phyloP scores from a whole-genome alignment of 1,139 yeast species.

The Wickerhamomyces sp. region DNA sequence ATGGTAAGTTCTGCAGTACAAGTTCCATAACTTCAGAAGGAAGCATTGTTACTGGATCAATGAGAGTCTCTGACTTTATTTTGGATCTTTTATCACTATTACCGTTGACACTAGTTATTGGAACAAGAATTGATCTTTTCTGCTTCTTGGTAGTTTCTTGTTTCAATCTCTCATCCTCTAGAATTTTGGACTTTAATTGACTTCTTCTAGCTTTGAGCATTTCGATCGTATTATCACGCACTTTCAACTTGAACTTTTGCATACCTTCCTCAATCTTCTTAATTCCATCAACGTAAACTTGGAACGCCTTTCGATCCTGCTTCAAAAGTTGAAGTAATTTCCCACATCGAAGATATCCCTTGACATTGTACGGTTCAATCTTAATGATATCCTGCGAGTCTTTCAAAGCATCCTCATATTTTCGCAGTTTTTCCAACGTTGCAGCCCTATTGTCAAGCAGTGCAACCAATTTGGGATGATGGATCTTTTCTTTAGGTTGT shows the following conservation, averaged over 20 bases:
- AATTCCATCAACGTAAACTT: slow-evolving; percentile 39
- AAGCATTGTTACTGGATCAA: slow-evolving; percentile 10
- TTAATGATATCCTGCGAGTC: slow-evolving; percentile 41
- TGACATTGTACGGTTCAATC: slow-evolving; percentile 51
- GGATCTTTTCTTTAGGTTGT: slow-evolving; percentile 6
- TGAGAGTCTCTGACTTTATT: background rate
- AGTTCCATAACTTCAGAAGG: slow-evolving; percentile 16
- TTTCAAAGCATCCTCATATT: slow-evolving; percentile 35
- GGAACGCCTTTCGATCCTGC: slow-evolving; percentile 38
- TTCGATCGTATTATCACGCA: slow-evolving; percentile 13
- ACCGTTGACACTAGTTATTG: background rate
- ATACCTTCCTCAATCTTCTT: slow-evolving; percentile 21
- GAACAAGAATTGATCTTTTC: background rate
- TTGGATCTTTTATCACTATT: background rate
- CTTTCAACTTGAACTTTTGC: slow-evolving; percentile 18
- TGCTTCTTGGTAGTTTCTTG: background rate
- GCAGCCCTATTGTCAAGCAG: slow-evolving; percentile 49
- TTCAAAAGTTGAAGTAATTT: slow-evolving; percentile 35
- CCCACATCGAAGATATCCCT: slow-evolving; percentile 53
- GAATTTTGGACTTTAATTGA: background rate
- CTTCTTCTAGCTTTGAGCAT: slow-evolving; percentile 6
- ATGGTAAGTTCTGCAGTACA: slow-evolving; percentile 7
- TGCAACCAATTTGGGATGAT: slow-evolving; percentile 29
- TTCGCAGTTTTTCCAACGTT: slow-evolving; percentile 46
- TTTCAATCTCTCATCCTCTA: background rate